Conservation (phyloP, 371 early-diverging fungal genomes). For the Mucor racemosus region DNA sequence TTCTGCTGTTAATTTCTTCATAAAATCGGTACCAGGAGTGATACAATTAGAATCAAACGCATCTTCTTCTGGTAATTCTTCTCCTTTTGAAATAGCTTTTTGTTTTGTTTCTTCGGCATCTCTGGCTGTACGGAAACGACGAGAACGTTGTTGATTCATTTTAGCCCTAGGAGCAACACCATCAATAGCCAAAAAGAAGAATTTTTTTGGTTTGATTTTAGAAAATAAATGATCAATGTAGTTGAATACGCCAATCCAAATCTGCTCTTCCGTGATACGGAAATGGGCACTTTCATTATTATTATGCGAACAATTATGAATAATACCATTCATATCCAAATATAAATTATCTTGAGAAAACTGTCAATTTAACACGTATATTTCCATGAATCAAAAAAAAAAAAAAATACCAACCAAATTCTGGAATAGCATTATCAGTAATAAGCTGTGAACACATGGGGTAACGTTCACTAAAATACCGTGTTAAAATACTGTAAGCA, state of each 20-base stretch:
- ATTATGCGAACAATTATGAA: slow-evolving; percentile 98
- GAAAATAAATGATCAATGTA: slow-evolving; percentile 95
- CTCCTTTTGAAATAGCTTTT: slow-evolving; percentile 68
- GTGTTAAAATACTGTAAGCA: background rate
- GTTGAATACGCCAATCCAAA: slow-evolving; percentile 93
- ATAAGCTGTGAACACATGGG: slow-evolving; percentile 92
- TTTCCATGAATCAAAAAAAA: background rate
- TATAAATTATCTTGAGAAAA: slow-evolving; percentile 84
- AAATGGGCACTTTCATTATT: slow-evolving; percentile 82
- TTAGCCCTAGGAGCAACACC: slow-evolving; percentile 99
- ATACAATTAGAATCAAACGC: slow-evolving; percentile 98
- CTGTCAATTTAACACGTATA: background rate
- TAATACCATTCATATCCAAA: slow-evolving; percentile 99
- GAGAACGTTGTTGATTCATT: slow-evolving; percentile 99
- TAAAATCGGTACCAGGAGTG: slow-evolving; percentile 99
- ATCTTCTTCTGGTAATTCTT: slow-evolving; percentile 72
- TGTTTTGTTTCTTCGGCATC: slow-evolving; percentile 76
- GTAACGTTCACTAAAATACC: slow-evolving; percentile 87
- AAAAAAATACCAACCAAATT: slow-evolving; percentile 76
- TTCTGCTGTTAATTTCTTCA: slow-evolving; percentile 87
- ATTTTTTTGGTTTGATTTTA: slow-evolving; percentile 92
- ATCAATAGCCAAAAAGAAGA: slow-evolving; percentile 97
- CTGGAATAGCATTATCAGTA: slow-evolving; percentile 87
- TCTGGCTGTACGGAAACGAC: slow-evolving; percentile 94
- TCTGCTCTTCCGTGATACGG: slow-evolving; percentile 88